Evolutionary conservation across 169 alveolate genomes (phyloP), one percentile per base, ranked within the genome.

Genomic region (Plasmodium adleri): DNA sequence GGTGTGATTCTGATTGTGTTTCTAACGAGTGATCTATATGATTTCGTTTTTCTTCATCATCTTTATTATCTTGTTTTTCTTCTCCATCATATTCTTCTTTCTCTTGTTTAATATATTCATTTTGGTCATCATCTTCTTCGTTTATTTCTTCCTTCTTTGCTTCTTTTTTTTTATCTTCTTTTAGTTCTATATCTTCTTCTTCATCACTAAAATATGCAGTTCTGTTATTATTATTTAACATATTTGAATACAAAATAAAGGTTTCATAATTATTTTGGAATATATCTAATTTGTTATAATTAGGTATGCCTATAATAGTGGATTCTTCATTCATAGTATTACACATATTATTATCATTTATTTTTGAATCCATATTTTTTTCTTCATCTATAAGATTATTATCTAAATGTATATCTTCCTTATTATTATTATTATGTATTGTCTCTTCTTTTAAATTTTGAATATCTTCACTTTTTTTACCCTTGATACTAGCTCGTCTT

Each of bases 231-330:
- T 32, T 66, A 66, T 10, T 66, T 66, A 66, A 32, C 9, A 66
- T n/a, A 8, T 39, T 24, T 1, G 74, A 66, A 32, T 66, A 66
- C 28, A 28, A 39, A 39, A 13, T 39, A 66, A 66, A 66, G 10
- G 24, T 66, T n/a, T 66, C 28, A n/a, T 32, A 26, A 32, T 66
- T 66, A 12, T n/a, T 32, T 66, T 32, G 9, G 5, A 1, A 39
- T n/a, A 66, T 12, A 10, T n/a, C 43, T 32, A 32, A n/a, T 66
- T 32, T 66, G 74, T 66, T 24, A 66, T 39, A 66, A 2, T 56
- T 56, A 56, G 17, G 20, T 5, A 6, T 2, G 8, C 22, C 22
- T 56, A 17, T 56, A 56, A 56, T 56, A 56, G 24, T 56, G 24
- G 17, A 15, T 56, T 56, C 22, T 56, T 56, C 64, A 17, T 56